A percentile compares a stretch with the other conserved stretches of the same genome.
These are phyloP conservation scores for Sporothrix humicola DNA, from an alignment of 2,329 filamentous ascomycete genomes.

Conservation along the genomic window DNA sequence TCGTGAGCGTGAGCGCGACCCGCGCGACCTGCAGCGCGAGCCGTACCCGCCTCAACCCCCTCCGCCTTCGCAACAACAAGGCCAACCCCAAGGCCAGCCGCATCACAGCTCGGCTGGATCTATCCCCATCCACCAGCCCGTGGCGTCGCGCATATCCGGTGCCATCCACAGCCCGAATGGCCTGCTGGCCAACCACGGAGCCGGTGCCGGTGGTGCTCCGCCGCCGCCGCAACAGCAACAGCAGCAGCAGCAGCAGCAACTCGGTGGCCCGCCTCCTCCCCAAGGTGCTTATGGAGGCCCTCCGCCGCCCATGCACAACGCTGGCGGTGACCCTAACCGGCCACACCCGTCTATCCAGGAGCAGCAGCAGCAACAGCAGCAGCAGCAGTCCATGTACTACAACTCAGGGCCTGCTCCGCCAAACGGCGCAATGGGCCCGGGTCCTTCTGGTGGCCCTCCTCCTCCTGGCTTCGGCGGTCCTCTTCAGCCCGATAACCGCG, in stretches of 20 bases:
- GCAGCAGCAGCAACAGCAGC: conserved; percentile 34
- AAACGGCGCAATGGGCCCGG: conserved; percentile 60
- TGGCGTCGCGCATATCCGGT: conserved; percentile 78
- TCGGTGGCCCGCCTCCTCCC: conserved; percentile 55
- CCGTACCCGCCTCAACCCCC: conserved; percentile 51
- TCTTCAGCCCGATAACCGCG: conserved; percentile 64
- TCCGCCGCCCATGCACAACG: conserved; percentile 50
- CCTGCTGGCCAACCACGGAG: conserved; percentile 75
- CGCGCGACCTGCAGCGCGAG: conserved; percentile 67
- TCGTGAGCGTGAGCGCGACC: conserved; percentile 65
- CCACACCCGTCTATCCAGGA: conserved; percentile 35
- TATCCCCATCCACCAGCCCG: conserved; percentile 91
- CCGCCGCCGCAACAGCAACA: conserved; percentile 57
- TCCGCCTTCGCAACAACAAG: conserved; percentile 32
- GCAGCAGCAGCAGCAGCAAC: conserved; percentile 46
- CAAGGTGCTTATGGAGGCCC: conserved; percentile 59
- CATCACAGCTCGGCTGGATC: conserved; percentile 89
- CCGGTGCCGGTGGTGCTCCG: conserved; percentile 34
- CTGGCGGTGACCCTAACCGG: conserved; percentile 52
- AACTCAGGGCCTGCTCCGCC: conserved; percentile 52
- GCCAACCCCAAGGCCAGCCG: conserved; percentile 53
- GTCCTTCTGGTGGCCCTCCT: conserved; percentile 63
- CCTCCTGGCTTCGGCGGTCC: conserved; percentile 73
- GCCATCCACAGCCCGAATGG: conserved; percentile 93
- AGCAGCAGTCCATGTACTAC: conserved; percentile 56